Conservation (phyloP, 1,284 basidiomycete species). For the Moesziomyces globuligerus region DNA sequence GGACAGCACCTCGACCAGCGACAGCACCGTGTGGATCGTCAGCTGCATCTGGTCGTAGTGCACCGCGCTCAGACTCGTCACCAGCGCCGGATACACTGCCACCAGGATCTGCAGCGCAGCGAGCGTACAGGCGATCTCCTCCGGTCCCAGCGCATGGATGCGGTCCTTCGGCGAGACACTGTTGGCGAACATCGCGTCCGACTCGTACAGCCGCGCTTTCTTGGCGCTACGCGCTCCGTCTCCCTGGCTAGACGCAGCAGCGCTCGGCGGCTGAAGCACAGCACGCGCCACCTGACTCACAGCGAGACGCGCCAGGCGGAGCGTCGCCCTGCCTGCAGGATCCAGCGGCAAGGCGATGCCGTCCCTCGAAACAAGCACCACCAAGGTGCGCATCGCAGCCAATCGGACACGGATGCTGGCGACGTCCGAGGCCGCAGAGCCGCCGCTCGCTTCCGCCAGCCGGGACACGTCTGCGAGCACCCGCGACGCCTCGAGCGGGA, state of each 20-base stretch:
- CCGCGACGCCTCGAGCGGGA: slow-evolving; percentile 20
- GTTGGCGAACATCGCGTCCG: slow-evolving; percentile 40
- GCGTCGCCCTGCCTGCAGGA: slow-evolving; percentile 37
- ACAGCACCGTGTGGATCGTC: slow-evolving; percentile 26
- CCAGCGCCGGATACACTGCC: slow-evolving; percentile 34
- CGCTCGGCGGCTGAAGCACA: slow-evolving; percentile 12
- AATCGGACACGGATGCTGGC: slow-evolving; percentile 17
- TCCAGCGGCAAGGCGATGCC: slow-evolving; percentile 42
- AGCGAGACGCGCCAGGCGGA: slow-evolving; percentile 45
- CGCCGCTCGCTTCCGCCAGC: slow-evolving; percentile 25
- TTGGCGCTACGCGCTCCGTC: slow-evolving; percentile 28
- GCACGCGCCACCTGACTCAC: slow-evolving; percentile 19
- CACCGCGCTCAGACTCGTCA: slow-evolving; percentile 26
- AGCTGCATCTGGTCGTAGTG: slow-evolving; percentile 44
- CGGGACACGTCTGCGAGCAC: slow-evolving; percentile 38
- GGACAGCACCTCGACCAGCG: slow-evolving; percentile 43
- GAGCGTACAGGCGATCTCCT: slow-evolving; percentile 26
- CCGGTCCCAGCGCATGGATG: slow-evolving; percentile 21
- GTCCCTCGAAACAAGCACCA: slow-evolving; percentile 21
- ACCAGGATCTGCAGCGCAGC: slow-evolving; percentile 30
- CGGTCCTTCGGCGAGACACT: slow-evolving; percentile 33
- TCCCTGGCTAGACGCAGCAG: slow-evolving; percentile 8
- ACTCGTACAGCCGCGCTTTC: slow-evolving; percentile 51
- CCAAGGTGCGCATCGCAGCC: slow-evolving; percentile 37
- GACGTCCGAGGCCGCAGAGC: not conserved